Evolutionary conservation across 2,329 filamentous ascomycete species (phyloP), one percentile per base, ranked within the genome.

Genomic region (Xylariales sp.): DNA sequence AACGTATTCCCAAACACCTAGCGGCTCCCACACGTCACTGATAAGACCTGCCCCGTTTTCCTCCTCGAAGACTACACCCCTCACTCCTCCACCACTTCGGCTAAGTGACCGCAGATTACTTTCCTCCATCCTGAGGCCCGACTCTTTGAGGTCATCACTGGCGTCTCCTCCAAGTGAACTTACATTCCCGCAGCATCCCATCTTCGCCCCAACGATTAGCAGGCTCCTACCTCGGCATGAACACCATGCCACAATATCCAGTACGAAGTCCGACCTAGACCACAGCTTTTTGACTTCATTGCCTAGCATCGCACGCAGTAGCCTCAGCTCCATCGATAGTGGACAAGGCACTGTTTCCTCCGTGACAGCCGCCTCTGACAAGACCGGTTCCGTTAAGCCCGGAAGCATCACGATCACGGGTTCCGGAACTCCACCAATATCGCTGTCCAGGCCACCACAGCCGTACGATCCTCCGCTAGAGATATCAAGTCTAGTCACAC

Each of bases 51-150:
- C n/a, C n/a, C n/a, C n/a, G n/a, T n/a, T n/a, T n/a, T n/a, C n/a
- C n/a, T n/a, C n/a, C n/a, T n/a, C n/a, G n/a, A n/a, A n/a, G n/a
- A n/a, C n/a, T n/a, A n/a, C 61, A 0, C 49, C 70, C 12, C 29
- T 33, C 18, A 71, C 66, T 1, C 71, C 73, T 1, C 73, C 73
- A 0, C 65, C 66, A 2, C 40, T 40, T 11, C 65, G 71, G 14
- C 63, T 77, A 2, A 62, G 67, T 38, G 70, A 75, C 38, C 64
- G 72, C 5, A 66, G 57, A 25, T 61, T 70, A 35, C 62, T 76
- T 14, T 59, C 67, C 1, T 58, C 63, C 4, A 52, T 63, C 11
- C 52, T 63, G 20, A 54, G 51, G 7, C 48, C 46, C 25, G 36
- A 44, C 25, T 21, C 43, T 8, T 37, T 48, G 16, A 45, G 40